Evolutionary conservation across 805 yeast genomes (phyloP).

Genomic region (Cyberlindnera sargentensis): DNA sequence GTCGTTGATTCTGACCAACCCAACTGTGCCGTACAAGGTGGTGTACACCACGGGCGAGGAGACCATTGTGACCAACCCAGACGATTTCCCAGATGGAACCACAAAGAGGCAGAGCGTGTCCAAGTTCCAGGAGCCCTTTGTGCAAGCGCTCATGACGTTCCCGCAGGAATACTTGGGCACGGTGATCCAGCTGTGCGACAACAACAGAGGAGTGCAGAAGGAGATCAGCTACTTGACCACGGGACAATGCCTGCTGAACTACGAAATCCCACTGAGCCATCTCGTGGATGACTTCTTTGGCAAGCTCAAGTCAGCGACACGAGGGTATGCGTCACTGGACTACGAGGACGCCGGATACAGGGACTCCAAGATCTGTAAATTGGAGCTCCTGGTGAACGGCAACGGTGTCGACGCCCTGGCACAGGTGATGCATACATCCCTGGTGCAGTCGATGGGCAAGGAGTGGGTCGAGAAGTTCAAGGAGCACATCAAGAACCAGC

Average conservation of each 20-base stretch:
- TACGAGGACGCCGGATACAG: constrained; percentile 90
- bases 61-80: constrained; percentile 76
- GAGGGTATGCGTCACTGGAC: constrained; percentile 91
- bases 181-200: constrained; percentile 81
- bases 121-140: constrained; percentile 79
- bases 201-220: constrained; percentile 74
- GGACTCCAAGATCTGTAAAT: constrained; percentile 72
- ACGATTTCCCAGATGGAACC: constrained; percentile 71
- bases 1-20: constrained; percentile 84
- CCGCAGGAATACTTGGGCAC: constrained; percentile 86
- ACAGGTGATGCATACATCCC: constrained; percentile 79
- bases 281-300: constrained; percentile 95
- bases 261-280: constrained; percentile 79
- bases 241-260: constrained; percentile 76
- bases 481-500: constrained; percentile 70
- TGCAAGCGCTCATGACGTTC: constrained; percentile 81
- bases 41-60: constrained; percentile 60
- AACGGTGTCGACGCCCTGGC: constrained; percentile 87
- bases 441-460: constrained; percentile 64
- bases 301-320: constrained; percentile 78
- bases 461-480: constrained; percentile 82
- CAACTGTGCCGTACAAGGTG: constrained; percentile 89
- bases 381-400: constrained; percentile 87
- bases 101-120: constrained; percentile 33
- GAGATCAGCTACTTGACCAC: constrained; percentile 71